Percentiles rank a stretch among this genome's conserved stretches.
These are phyloP conservation scores for Cardamine occulta DNA, from an alignment of 345 rosid species.

Conservation along the genomic window DNA sequence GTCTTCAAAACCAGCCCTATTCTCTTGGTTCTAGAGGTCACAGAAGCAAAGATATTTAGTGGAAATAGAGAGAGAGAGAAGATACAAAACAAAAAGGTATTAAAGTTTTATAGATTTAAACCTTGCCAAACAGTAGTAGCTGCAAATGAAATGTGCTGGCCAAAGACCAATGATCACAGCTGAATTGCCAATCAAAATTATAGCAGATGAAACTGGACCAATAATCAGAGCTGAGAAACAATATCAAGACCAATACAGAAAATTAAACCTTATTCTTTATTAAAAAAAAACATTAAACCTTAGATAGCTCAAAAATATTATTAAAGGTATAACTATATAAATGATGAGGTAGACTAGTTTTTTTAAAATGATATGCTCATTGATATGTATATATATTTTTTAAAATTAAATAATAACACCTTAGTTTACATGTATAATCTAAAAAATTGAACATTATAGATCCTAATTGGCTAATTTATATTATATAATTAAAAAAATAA, in stretches of 20 bases:
- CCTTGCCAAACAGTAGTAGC: slow-evolving; percentile 76
- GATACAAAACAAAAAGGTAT: background rate
- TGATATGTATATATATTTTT: background rate
- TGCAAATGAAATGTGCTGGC: slow-evolving; percentile 81
- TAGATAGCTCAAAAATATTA: too few species aligned
- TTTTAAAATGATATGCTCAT: too few species aligned
- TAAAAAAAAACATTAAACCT: too few species aligned
- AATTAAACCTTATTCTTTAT: background rate
- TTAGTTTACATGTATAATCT: too few species aligned
- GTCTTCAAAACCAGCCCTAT: slow-evolving; percentile 73
- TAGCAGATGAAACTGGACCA: slow-evolving; percentile 58
- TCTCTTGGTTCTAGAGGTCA: slow-evolving; percentile 61
- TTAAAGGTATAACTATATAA: background rate
- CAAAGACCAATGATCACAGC: slow-evolving; percentile 74
- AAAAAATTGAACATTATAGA: too few species aligned
- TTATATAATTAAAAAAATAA: too few species aligned
- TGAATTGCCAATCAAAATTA: slow-evolving; percentile 61
- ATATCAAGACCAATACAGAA: background rate
- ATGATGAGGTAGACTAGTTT: background rate
- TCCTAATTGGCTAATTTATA: too few species aligned
- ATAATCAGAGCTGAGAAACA: slow-evolving; percentile 52
- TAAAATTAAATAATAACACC: background rate
- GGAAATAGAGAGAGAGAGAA: background rate
- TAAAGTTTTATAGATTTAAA: slow-evolving; percentile 22
- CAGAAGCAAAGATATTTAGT: slow-evolving; percentile 3